These are phyloP conservation scores for Colletotrichum ledebouriae DNA, from an alignment of 2,329 filamentous ascomycete species.

Conservation along the genomic window DNA sequence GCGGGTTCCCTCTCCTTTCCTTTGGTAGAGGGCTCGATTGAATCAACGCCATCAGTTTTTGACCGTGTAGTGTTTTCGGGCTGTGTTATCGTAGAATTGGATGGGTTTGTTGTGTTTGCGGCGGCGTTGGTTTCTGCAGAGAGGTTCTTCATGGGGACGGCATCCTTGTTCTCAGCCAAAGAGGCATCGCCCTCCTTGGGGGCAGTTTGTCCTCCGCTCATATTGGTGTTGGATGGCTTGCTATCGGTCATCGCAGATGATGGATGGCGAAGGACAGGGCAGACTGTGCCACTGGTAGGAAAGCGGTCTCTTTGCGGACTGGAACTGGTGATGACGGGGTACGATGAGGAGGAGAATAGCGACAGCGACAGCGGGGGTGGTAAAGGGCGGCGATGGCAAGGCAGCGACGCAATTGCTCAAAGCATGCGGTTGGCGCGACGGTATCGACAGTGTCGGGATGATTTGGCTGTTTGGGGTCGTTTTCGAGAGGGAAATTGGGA, in stretches of 20 bases:
- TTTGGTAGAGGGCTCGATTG: slow-evolving; percentile 46
- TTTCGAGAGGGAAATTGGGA: slow-evolving; percentile 14
- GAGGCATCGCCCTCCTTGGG: slow-evolving; percentile 45
- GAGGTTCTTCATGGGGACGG: slow-evolving; percentile 55
- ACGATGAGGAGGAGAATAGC: background rate
- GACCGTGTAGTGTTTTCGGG: slow-evolving; percentile 3
- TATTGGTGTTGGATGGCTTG: slow-evolving; percentile 49
- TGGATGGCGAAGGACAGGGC: slow-evolving; percentile 41
- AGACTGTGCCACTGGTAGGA: slow-evolving; percentile 41
- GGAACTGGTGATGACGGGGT: background rate
- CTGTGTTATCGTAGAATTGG: slow-evolving; percentile 20
- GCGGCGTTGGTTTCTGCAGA: slow-evolving; percentile 32
- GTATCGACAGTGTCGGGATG: slow-evolving; percentile 1
- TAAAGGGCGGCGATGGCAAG: slow-evolving; percentile 5
- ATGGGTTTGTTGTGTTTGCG: slow-evolving; percentile 30
- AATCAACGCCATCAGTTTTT: slow-evolving; percentile 35
- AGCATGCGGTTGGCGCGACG: slow-evolving; percentile 29
- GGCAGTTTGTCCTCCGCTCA: slow-evolving; percentile 48
- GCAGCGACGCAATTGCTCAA: slow-evolving; percentile 33
- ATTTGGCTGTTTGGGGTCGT: background rate
- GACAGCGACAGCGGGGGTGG: slow-evolving; percentile 1
- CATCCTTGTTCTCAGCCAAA: slow-evolving; percentile 53
- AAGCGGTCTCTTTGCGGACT: slow-evolving; percentile 45
- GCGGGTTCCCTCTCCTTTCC: slow-evolving; percentile 52
- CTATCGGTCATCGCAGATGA: slow-evolving; percentile 43